Evolutionary conservation across 2,329 filamentous ascomycete species (phyloP).

Genomic region (Fusarium mangiferae): DNA sequence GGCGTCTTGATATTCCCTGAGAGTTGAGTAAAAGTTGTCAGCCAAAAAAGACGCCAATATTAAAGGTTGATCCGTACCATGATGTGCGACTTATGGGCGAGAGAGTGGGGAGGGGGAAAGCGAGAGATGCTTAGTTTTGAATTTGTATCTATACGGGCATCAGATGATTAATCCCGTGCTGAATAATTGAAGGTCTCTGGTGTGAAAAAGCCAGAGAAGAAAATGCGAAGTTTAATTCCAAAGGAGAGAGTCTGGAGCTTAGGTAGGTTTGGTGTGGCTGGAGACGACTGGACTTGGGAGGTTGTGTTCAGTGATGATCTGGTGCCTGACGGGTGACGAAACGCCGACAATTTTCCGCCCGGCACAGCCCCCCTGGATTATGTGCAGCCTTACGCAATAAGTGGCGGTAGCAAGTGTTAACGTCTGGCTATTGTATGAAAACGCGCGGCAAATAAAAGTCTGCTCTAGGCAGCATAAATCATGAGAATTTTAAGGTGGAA

Average conservation of each 20-base stretch:
- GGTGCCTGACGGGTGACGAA: slow-evolving; percentile 50
- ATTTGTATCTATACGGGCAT: slow-evolving; percentile 42
- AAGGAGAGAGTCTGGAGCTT: slow-evolving; percentile 37
- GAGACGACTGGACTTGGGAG: slow-evolving; percentile 27
- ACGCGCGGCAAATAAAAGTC: slow-evolving; percentile 27
- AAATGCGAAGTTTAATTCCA: slow-evolving; percentile 39
- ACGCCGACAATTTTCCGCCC: slow-evolving; percentile 51
- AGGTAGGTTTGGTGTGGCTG: slow-evolving; percentile 44
- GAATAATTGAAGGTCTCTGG: slow-evolving; percentile 15
- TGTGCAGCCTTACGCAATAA: slow-evolving; percentile 39
- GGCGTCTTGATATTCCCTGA: slow-evolving; percentile 54
- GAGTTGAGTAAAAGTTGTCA: slow-evolving; percentile 18
- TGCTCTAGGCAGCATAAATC: slow-evolving; percentile 8
- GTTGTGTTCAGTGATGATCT: slow-evolving; percentile 44
- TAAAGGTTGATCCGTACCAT: slow-evolving; percentile 47
- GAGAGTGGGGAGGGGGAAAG: slow-evolving; percentile 27
- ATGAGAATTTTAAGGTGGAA: neutral
- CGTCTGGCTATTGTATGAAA: slow-evolving; percentile 12
- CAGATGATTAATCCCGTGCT: slow-evolving; percentile 24
- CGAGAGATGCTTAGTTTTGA: slow-evolving; percentile 26
- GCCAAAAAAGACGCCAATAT: slow-evolving; percentile 20
- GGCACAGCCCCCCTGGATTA: slow-evolving; percentile 47
- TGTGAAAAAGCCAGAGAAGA: slow-evolving; percentile 20
- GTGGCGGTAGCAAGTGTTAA: slow-evolving; percentile 31
- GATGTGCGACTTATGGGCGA: slow-evolving; percentile 34